Evolutionary conservation across 2,329 filamentous ascomycete genomes (phyloP).

Genomic region (Raffaelea deltoideospora): DNA sequence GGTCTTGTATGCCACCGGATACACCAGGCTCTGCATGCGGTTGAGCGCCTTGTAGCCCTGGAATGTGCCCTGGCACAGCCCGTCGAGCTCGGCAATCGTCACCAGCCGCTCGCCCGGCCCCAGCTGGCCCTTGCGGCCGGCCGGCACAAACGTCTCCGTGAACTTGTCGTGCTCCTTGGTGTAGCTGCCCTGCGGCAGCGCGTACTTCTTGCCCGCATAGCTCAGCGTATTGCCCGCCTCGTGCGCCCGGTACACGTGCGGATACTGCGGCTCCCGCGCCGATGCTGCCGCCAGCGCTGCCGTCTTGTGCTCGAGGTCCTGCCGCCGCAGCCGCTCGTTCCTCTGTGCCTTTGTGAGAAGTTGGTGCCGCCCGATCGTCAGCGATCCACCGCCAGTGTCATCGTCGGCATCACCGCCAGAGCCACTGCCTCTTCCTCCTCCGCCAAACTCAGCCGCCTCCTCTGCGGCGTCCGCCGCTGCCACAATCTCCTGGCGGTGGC

Average conservation of each 20-base stretch:
- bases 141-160: conserved; percentile 79
- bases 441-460: conserved; percentile 19
- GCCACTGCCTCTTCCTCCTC: not conserved
- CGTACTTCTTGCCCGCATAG: conserved; percentile 65
- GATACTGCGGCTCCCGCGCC: conserved; percentile 63
- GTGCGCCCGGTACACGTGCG: conserved; percentile 80
- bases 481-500: conserved; percentile 55
- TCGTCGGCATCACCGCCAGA: not conserved
- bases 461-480: conserved; percentile 21
- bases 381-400: not conserved
- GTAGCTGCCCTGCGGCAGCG: conserved; percentile 60
- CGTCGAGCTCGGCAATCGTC: conserved; percentile 69
- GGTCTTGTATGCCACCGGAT: conserved; percentile 87
- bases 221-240: conserved; percentile 77
- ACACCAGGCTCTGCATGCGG: conserved; percentile 94
- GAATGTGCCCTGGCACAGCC: conserved; percentile 81
- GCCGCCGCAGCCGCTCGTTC: conserved; percentile 59
- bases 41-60: conserved; percentile 87
- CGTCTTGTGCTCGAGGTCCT: conserved; percentile 74
- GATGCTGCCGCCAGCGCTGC: conserved; percentile 55
- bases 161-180: conserved; percentile 61
- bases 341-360: conserved; percentile 65
- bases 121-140: conserved; percentile 60
- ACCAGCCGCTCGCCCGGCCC: conserved; percentile 61
- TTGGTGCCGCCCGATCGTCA: conserved; percentile 20